Conservation (phyloP, 768 basidiomycete species). For the Termitomyces heimii region DNA sequence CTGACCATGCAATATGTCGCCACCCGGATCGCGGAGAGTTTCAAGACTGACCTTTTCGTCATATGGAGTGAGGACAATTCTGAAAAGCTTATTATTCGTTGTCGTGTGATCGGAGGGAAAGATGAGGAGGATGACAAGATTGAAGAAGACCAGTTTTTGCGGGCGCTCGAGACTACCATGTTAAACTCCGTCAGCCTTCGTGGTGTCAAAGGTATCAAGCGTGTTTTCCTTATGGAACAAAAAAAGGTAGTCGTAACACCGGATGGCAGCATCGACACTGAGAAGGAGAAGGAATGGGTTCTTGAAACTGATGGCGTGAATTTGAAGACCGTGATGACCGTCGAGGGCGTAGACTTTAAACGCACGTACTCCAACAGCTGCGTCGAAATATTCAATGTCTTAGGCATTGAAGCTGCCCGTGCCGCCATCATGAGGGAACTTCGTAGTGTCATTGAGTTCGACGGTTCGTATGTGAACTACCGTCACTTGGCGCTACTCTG, state of each 20-base stretch:
- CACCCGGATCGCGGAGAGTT: conserved; percentile 87
- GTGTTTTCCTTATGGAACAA: conserved; percentile 91
- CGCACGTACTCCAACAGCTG: conserved; percentile 97
- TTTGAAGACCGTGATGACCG: conserved; percentile 89
- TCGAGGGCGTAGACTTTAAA: conserved; percentile 90
- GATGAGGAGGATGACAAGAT: conserved; percentile 83
- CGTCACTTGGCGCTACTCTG: conserved; percentile 94
- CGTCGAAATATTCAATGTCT: conserved; percentile 87
- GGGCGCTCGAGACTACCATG: conserved; percentile 95
- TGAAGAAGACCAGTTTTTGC: conserved; percentile 94
- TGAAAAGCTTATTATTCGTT: conserved; percentile 94
- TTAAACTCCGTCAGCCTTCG: conserved; percentile 91
- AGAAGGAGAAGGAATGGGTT: conserved; percentile 94
- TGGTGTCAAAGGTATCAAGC: conserved; percentile 85
- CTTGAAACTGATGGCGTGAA: conserved; percentile 97
- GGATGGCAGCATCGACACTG: conserved; percentile 62
- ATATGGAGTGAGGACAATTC: conserved; percentile 99
- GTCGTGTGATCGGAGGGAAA: conserved; percentile 80
- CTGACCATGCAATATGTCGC: conserved; percentile 94
- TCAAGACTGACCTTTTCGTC: conserved; percentile 94
- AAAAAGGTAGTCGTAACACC: conserved; percentile 63
- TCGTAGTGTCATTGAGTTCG: conserved; percentile 95
- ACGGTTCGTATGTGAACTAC: conserved; percentile 99
- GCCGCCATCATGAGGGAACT: conserved; percentile 93
- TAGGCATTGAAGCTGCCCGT: conserved; percentile 96